Percentiles rank a stretch among this genome's conserved stretches.
These are phyloP conservation scores for Balamuthia mandrillaris DNA, from an alignment of 208 protist species.

Conservation along the genomic window DNA sequence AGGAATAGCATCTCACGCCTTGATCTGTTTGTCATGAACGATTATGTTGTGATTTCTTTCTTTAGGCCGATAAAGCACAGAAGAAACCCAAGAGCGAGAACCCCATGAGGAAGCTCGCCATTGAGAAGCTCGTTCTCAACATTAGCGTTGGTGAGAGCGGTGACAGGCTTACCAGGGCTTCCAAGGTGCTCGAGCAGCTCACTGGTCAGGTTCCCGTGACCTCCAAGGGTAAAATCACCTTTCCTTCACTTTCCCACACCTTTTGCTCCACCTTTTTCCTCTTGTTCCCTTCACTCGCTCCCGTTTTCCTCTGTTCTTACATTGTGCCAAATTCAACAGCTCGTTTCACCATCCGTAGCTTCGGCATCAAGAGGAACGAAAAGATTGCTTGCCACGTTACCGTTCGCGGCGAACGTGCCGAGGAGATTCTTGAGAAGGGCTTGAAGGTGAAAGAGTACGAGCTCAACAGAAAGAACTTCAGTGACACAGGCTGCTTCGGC, in stretches of 20 bases:
- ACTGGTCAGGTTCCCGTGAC: constrained; percentile 96
- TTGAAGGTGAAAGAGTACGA: constrained; percentile 98
- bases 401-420: constrained; percentile 98
- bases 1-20: no score
- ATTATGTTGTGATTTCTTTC: no score
- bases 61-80: no score
- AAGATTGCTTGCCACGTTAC: constrained; percentile 98
- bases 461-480: constrained; percentile 93
- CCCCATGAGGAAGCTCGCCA: constrained; percentile 94
- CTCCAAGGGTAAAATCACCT: constrained; percentile 72
- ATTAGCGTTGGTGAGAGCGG: constrained; percentile 98
- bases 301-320: neutral
- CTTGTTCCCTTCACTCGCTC: neutral
- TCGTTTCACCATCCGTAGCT: constrained; percentile 97
- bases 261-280: neutral
- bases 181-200: constrained; percentile 98
- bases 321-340: constrained; percentile 74
- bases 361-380: constrained; percentile 99
- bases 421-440: constrained; percentile 97
- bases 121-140: constrained; percentile 99
- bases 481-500: constrained; percentile 96
- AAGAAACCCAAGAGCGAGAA: constrained; percentile 81
- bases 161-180: constrained; percentile 96
- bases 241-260: neutral
- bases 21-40: no score